Conservation (phyloP, 495 filamentous ascomycete genomes). For the Pyrenula massariospora region DNA sequence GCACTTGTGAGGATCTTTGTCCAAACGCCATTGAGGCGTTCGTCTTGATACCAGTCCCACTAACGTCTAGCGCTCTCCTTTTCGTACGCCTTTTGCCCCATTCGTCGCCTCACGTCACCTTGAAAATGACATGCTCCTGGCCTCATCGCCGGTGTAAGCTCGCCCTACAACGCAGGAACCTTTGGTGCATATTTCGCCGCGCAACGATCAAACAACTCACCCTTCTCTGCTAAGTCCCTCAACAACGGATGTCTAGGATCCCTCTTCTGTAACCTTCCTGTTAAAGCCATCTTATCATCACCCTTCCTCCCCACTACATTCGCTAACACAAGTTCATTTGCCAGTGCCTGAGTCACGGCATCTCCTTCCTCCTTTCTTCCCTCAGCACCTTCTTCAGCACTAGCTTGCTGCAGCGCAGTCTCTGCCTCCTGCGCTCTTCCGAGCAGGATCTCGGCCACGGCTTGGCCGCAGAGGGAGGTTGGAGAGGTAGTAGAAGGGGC, state of each 20-base stretch:
- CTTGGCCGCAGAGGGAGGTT: slow-evolving; percentile 66
- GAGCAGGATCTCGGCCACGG: slow-evolving; percentile 83
- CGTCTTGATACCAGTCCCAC: too few species aligned
- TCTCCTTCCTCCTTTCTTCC: too few species aligned
- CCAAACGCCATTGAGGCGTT: too few species aligned
- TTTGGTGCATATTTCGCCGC: slow-evolving; percentile 68
- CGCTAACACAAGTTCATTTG: slow-evolving; percentile 69
- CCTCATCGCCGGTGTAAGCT: too few species aligned
- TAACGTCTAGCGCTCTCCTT: too few species aligned
- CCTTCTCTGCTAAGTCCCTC: slow-evolving; percentile 63
- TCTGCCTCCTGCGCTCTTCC: slow-evolving; percentile 84
- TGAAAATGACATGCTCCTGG: too few species aligned
- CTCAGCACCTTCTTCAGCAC: slow-evolving; percentile 45
- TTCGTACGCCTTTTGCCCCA: too few species aligned
- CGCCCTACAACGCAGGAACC: slow-evolving; percentile 44
- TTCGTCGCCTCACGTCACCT: too few species aligned
- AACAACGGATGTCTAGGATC: slow-evolving; percentile 55
- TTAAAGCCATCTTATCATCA: slow-evolving; percentile 48
- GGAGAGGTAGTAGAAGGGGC: slow-evolving; percentile 56
- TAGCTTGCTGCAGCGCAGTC: slow-evolving; percentile 66
- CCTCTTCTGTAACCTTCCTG: slow-evolving; percentile 33
- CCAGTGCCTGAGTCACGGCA: slow-evolving; percentile 45
- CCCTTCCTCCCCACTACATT: slow-evolving; percentile 60
- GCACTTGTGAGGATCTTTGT: too few species aligned
- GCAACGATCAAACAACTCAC: slow-evolving; percentile 64